phyloP scores from a whole-genome alignment of 2,329 filamentous ascomycete species.

The Diaporthe citriasiana region DNA sequence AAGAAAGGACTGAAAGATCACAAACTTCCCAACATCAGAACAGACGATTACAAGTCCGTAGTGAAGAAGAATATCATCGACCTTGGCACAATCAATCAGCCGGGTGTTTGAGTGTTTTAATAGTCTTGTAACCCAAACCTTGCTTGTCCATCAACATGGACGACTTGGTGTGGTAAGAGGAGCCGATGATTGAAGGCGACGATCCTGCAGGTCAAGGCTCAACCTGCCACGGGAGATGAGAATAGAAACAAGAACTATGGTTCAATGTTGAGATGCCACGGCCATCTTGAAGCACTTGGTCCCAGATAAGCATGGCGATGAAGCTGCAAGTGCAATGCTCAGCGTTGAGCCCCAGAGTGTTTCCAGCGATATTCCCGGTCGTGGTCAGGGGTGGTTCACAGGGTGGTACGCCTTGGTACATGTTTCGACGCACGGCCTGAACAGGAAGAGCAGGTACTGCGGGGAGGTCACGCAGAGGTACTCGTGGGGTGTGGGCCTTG shows the following conservation, averaged over 20 bases:
- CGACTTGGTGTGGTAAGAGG: slow-evolving; percentile 32
- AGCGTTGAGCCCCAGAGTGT: slow-evolving; percentile 14
- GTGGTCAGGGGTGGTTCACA: slow-evolving; percentile 21
- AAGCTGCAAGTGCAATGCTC: slow-evolving; percentile 33
- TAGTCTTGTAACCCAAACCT: slow-evolving; percentile 17
- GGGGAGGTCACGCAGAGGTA: slow-evolving; percentile 27
- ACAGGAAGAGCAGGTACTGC: background rate
- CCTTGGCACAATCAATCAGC: slow-evolving; percentile 30
- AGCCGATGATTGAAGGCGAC: slow-evolving; percentile 36
- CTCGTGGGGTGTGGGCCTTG: slow-evolving; percentile 12
- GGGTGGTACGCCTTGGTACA: slow-evolving; percentile 2
- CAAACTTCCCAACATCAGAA: slow-evolving; percentile 27
- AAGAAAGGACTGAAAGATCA: slow-evolving; percentile 40
- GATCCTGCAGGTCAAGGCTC: slow-evolving; percentile 39
- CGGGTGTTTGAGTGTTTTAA: slow-evolving; percentile 34
- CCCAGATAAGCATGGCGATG: slow-evolving; percentile 37
- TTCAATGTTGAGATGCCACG: slow-evolving; percentile 38
- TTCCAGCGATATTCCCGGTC: slow-evolving; percentile 33
- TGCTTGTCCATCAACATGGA: slow-evolving; percentile 17
- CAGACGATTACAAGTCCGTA: slow-evolving; percentile 26
- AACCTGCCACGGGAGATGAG: slow-evolving; percentile 32
- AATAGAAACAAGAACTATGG: slow-evolving; percentile 36
- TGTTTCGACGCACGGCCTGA: slow-evolving; percentile 33
- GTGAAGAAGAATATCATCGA: slow-evolving; percentile 23
- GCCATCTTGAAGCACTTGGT: slow-evolving; percentile 35